Base-by-base conservation (phyloP, 306 rosid genomes). In the Clitoria ternatea region DNA sequence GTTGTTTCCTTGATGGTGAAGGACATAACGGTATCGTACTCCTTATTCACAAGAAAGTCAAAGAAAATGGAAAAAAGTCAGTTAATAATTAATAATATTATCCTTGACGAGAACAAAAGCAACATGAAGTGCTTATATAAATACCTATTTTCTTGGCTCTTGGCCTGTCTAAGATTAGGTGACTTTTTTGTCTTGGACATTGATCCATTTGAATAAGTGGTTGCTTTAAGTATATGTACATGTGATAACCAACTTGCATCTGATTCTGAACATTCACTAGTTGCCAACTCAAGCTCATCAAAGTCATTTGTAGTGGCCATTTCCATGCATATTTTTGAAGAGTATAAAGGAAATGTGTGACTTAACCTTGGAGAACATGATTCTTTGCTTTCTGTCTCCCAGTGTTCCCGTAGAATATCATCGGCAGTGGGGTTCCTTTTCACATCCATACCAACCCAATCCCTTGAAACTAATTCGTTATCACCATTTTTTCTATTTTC, bases 231-330 rank as follows among this genome's bases (percentile, higher is more conserved):
- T 47, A 37, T 35, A 65, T 52, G 84, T 52, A 20, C 48, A 61
- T 81, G 78, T 43, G 75, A 36, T 23, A 82, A 87, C 93, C 96
- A 90, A 81, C 50, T 84, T 55, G 75, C 13, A 78, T 85, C 96
- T 45, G 92, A 80, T 73, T 93, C 97, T 24, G 97, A 90, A 26
- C 85, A 74, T 73, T 90, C 98, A 76, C 96, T 92, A 5, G 86
- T 86, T 75, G 90, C 79, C 62, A 84, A 66, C 60, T 85, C 98
- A 65, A 70, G 81, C 30, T 82, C 97, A 80, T 94, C 97, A 63
- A 68, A 79, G 20, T 90, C 94, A 72, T 81, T 84, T 37, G 83
- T 73, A 36, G 67, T 70, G 77, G 70, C 63, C 33, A 55, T 42
- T 64, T 82, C 91, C 26, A 57, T 37, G 54, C 57, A 67, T 62